These are phyloP conservation scores for Vitis hybrid DNA, from an alignment of 177 flowering plant genomes.

Conservation along the genomic window DNA sequence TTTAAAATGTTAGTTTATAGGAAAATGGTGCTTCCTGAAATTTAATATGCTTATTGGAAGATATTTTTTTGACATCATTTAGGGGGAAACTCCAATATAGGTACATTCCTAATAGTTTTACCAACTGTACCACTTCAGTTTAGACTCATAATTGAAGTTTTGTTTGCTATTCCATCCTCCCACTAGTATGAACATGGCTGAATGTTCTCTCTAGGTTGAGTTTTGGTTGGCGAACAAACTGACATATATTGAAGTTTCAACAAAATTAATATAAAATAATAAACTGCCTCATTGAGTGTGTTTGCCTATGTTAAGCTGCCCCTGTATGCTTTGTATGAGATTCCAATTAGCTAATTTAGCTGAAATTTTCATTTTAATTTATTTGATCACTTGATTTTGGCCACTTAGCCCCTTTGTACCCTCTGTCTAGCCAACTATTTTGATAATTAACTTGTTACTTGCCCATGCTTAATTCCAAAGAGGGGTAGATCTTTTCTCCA, in stretches of 20 bases:
- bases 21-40: slow-evolving; percentile 1
- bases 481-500: too few relatives aligned
- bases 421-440: too few relatives aligned
- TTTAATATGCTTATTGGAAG: background rate
- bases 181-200: background rate
- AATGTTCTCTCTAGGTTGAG: background rate
- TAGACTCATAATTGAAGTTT: background rate
- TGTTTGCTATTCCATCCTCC: background rate
- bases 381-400: too few relatives aligned
- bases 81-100: background rate
- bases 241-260: background rate
- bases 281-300: too few relatives aligned
- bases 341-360: too few relatives aligned
- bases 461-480: too few relatives aligned
- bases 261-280: too few relatives aligned
- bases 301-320: too few relatives aligned
- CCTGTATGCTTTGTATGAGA: too few relatives aligned
- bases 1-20: slow-evolving; percentile 1
- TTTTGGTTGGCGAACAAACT: background rate
- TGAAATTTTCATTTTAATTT: too few relatives aligned
- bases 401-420: too few relatives aligned
- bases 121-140: background rate
- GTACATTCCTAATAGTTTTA: background rate
- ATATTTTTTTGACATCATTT: background rate
- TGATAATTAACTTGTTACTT: too few relatives aligned